phyloP scores from a whole-genome alignment of 2,329 filamentous ascomycete genomes.

The Trichophyton simii region DNA sequence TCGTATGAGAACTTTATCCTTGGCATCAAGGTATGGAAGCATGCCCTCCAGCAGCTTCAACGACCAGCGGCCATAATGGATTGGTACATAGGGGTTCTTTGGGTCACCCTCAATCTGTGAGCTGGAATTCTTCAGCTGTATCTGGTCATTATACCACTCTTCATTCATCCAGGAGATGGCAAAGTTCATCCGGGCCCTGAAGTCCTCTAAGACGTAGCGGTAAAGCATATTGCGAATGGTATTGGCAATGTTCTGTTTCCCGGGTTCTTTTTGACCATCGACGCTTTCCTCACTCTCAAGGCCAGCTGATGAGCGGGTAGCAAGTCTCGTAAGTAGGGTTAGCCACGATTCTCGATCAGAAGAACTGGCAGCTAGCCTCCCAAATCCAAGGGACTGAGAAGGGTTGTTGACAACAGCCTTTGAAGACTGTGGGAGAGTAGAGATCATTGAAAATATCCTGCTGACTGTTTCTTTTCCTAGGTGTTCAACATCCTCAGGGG shows the following conservation, averaged over 20 bases:
- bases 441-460: slow-evolving; percentile 67
- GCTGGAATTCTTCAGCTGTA: slow-evolving; percentile 39
- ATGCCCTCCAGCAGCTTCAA: slow-evolving; percentile 78
- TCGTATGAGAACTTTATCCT: slow-evolving; percentile 78
- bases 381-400: slow-evolving; percentile 53
- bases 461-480: slow-evolving; percentile 62
- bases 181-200: slow-evolving; percentile 74
- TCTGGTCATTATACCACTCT: slow-evolving; percentile 89
- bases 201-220: slow-evolving; percentile 81
- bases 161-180: slow-evolving; percentile 92
- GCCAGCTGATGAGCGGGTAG: slow-evolving; percentile 62
- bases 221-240: slow-evolving; percentile 70
- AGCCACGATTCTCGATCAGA: slow-evolving; percentile 86
- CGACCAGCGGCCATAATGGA: slow-evolving; percentile 67
- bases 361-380: slow-evolving; percentile 68
- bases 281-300: slow-evolving; percentile 41
- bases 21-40: slow-evolving; percentile 76
- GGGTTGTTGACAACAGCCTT: slow-evolving; percentile 37
- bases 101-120: slow-evolving; percentile 29
- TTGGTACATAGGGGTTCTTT: slow-evolving; percentile 33
- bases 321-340: slow-evolving; percentile 71
- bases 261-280: slow-evolving; percentile 21
- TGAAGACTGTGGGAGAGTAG: slow-evolving; percentile 54
- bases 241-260: slow-evolving; percentile 34
- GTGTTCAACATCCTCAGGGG: slow-evolving; percentile 56